Evolutionary conservation across 108 stramenopile species (phyloP).

Genomic region (Cyclotella distinguenda): DNA sequence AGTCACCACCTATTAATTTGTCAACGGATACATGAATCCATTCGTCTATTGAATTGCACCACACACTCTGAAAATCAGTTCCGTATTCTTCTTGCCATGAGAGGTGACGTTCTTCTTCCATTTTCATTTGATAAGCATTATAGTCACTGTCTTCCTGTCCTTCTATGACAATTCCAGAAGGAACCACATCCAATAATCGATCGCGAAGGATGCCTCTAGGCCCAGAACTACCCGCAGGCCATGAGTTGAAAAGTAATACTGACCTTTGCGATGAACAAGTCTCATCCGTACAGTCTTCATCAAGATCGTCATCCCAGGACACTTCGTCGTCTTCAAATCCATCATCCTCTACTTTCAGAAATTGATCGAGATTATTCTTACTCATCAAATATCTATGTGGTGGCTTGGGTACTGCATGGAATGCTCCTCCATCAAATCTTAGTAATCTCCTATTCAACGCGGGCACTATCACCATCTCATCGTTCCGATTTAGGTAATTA

Average conservation of each 20-base stretch:
- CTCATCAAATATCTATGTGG: constrained; percentile 51
- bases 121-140: background rate
- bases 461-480: constrained; percentile 52
- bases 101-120: constrained; percentile 16
- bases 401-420: constrained; percentile 70
- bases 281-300: constrained; percentile 42
- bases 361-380: constrained; percentile 15
- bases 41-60: constrained; percentile 27
- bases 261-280: constrained; percentile 41
- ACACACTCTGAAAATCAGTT: constrained; percentile 11
- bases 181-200: constrained; percentile 26
- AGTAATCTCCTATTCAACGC: constrained; percentile 54
- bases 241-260: constrained; percentile 55
- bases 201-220: constrained; percentile 41
- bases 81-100: constrained; percentile 44
- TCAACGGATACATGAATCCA: constrained; percentile 26
- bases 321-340: constrained; percentile 43
- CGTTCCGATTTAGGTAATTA: background rate
- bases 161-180: constrained; percentile 47
- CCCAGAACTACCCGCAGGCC: constrained; percentile 36
- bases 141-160: constrained; percentile 6
- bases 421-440: constrained; percentile 56
- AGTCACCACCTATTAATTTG: background rate
- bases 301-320: constrained; percentile 21
- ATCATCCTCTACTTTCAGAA: constrained; percentile 32